Percentiles rank a stretch among this genome's conserved stretches.
Conservation (phyloP, 441 rosid genomes). For the Bruguiera hainesii region DNA sequence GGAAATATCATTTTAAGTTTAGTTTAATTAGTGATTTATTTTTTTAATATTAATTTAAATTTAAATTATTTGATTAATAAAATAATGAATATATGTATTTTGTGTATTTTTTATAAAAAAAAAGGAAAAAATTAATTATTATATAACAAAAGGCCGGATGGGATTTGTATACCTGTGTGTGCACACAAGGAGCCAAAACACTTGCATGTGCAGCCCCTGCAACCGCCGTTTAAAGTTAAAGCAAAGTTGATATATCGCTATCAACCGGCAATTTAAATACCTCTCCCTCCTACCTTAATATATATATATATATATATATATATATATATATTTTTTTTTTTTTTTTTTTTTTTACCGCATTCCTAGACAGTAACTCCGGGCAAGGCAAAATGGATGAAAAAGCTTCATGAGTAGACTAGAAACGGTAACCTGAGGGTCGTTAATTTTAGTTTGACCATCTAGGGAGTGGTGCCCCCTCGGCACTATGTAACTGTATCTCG, state of each 20-base stretch:
- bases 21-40: no score
- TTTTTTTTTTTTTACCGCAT: no score
- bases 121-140: background rate
- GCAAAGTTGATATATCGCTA: background rate
- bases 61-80: no score
- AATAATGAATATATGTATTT: no score
- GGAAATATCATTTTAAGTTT: no score
- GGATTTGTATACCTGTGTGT: background rate
- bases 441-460: constrained; percentile 18
- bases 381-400: no score
- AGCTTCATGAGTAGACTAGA: no score
- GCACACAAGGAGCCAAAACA: background rate
- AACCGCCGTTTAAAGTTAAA: background rate
- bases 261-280: background rate
- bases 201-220: background rate
- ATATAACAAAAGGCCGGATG: background rate
- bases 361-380: no score
- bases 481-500: background rate
- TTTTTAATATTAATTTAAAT: no score
- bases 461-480: constrained; percentile 21
- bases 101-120: no score
- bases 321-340: background rate
- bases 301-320: no score
- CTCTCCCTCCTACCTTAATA: background rate
- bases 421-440: no score